Base-by-base conservation (phyloP, 2,329 filamentous ascomycete species). In the Coniella lustricola region DNA sequence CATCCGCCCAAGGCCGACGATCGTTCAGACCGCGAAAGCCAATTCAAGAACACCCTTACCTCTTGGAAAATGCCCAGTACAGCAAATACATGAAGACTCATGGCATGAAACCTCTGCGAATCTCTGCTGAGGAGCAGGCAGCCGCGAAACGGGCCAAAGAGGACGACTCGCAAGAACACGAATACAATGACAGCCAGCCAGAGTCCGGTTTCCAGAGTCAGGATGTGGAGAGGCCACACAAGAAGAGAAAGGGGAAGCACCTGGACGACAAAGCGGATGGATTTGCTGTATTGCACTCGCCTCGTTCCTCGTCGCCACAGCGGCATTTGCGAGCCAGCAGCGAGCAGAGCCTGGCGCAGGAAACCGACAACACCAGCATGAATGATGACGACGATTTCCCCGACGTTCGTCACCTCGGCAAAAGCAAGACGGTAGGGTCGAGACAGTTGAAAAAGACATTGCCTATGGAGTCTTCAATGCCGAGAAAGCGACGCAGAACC, bases 41-140 rank as follows among this genome's bases (percentile, higher is more conserved):
- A 1, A 81, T 81, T 7, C 78, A 82, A 57, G 68, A 81, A 56
- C 76, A 80, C 38, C 78, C 78, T 3, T 82, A 81, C 53, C 62
- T 75, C 5, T 63, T 81, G 3, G 78, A 82, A 53, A 75, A 71
- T 57, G 76, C 70, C 0, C 70, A 73, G 22, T 81, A 80, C 58
- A 73, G 71, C 47, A 74, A 64, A 3, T 62, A 70, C 17, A 71
- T 80, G 55, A 76, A 73, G 56, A 70, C 71, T 3, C 76, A 77
- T 49, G 78, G 78, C 20, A 61, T 81, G 22, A 72, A 70, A 45
- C 78, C 78, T 0, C 57, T 81, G 31, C 69, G 69, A 46, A 63
- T 77, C 35, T 60, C 67, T 7, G 51, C 59, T 16, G 46, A 35
- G 10, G 59, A 62, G 18, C 59, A 63, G 22, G 60, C 60, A 31